These are phyloP conservation scores for Suillus brevipes DNA, from an alignment of 768 basidiomycete genomes.

Conservation along the genomic window DNA sequence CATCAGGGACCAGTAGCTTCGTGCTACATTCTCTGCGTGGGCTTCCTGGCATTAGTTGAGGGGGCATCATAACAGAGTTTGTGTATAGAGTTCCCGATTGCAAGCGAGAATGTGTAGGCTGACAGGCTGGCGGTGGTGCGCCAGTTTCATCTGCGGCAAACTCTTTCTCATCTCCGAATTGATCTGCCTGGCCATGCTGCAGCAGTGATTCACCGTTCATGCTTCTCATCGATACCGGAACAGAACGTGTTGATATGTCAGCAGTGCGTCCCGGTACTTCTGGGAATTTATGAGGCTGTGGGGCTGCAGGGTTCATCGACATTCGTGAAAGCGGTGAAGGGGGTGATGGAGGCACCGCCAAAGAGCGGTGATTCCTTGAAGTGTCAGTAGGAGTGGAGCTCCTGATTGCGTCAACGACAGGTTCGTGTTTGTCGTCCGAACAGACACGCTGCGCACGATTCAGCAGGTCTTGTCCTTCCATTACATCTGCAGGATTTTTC, in stretches of 20 bases:
- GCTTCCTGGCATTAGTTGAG: neutral
- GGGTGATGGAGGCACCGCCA: neutral
- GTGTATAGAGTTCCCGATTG: conserved; percentile 1
- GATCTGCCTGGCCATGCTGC: conserved; percentile 1
- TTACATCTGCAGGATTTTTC: conserved; percentile 2
- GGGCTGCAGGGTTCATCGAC: neutral
- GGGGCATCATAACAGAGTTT: neutral
- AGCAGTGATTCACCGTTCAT: neutral
- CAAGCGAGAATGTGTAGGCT: neutral
- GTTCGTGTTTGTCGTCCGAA: neutral
- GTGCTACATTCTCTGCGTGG: neutral
- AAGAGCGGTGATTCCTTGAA: neutral
- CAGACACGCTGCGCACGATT: neutral
- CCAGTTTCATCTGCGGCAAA: neutral
- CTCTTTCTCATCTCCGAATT: conserved; percentile 6
- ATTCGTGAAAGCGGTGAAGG: conserved; percentile 3
- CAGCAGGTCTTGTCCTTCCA: conserved; percentile 1
- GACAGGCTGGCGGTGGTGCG: neutral
- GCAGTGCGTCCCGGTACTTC: neutral
- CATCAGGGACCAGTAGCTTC: neutral
- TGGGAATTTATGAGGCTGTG: conserved; percentile 1
- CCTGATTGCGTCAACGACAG: neutral
- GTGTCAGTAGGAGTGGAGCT: neutral
- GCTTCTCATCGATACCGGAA: neutral
- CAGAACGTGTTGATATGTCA: conserved; percentile 6